Percentiles rank a stretch among this genome's conserved stretches.
Evolutionary conservation across 805 yeast species (phyloP).

Genomic region (Monosporozyma unispora): DNA sequence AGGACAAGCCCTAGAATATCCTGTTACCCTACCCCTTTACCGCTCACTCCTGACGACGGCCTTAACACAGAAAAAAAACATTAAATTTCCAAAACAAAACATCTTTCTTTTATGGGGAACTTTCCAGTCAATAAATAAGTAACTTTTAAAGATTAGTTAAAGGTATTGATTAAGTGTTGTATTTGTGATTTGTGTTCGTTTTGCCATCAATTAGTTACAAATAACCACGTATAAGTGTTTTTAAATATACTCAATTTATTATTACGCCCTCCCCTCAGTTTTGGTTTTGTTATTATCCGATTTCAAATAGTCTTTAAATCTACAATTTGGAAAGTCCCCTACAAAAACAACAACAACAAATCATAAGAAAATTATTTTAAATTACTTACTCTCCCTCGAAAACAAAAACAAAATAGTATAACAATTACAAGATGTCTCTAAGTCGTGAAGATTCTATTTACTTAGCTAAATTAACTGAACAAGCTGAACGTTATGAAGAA

Average conservation of each 20-base stretch:
- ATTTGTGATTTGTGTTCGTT: background rate
- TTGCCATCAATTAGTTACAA: background rate
- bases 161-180: background rate
- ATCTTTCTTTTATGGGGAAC: background rate
- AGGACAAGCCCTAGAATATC: too few species aligned
- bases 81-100: background rate
- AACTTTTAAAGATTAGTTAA: background rate
- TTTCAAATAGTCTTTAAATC: too few species aligned
- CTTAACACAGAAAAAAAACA: too few species aligned
- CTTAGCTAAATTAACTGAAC: constrained; percentile 97
- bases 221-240: background rate
- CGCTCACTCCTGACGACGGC: background rate
- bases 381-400: background rate
- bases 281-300: background rate
- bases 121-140: background rate
- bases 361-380: background rate
- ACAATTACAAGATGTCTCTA: constrained; percentile 46
- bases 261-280: too few species aligned
- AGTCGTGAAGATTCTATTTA: constrained; percentile 97
- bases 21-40: background rate
- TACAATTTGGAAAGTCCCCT: background rate
- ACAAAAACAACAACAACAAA: background rate
- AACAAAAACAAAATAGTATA: background rate
- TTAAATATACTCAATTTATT: too few species aligned
- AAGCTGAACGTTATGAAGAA: constrained; percentile 99